These are phyloP conservation scores for Fusarium multiceps DNA, from an alignment of 2,329 filamentous ascomycete genomes.

Conservation along the genomic window DNA sequence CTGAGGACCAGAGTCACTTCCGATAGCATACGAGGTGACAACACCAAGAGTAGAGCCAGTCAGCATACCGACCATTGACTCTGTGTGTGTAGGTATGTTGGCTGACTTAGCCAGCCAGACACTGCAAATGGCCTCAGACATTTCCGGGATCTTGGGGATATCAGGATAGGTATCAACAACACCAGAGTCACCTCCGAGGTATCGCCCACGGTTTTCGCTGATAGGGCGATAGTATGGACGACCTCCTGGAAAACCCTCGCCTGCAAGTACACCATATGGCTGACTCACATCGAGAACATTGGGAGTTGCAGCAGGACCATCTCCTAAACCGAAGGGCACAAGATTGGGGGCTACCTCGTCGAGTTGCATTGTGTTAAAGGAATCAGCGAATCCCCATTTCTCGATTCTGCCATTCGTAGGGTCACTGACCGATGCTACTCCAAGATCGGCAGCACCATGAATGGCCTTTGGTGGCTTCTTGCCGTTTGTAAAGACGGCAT, in stretches of 20 bases:
- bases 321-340: constrained; percentile 79
- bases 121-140: constrained; percentile 77
- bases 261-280: constrained; percentile 82
- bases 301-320: constrained; percentile 80
- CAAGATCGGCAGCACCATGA: constrained; percentile 83
- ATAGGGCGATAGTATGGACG: constrained; percentile 80
- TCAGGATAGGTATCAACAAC: constrained; percentile 73
- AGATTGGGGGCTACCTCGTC: constrained; percentile 80
- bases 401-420: constrained; percentile 80
- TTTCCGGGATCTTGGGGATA: constrained; percentile 79
- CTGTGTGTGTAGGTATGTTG: constrained; percentile 75
- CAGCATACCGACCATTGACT: constrained; percentile 83
- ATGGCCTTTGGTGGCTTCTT: constrained; percentile 83
- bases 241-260: constrained; percentile 87
- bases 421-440: constrained; percentile 83
- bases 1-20: constrained; percentile 66
- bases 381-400: constrained; percentile 83
- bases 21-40: constrained; percentile 83
- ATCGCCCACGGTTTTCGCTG: constrained; percentile 80
- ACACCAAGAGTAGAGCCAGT: constrained; percentile 86
- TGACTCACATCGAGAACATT: constrained; percentile 95
- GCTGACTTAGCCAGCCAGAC: constrained; percentile 92
- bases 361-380: constrained; percentile 79
- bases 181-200: constrained; percentile 71
- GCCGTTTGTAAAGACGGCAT: constrained; percentile 78